Evolutionary conservation across 225 moss, liverwort and hornwort species (phyloP).

Genomic region (Marchantia paleacea): DNA sequence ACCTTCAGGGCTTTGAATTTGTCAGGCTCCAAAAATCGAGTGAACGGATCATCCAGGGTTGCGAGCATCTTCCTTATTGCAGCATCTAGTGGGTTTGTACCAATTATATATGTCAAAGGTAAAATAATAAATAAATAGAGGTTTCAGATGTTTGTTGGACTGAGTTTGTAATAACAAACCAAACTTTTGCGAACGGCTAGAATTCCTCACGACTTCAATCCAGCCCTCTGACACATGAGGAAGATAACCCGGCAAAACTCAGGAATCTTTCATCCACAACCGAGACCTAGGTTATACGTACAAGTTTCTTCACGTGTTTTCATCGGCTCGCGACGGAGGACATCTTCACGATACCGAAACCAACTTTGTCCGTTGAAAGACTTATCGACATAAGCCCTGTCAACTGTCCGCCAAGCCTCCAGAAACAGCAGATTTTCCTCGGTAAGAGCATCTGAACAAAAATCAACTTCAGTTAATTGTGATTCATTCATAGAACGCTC

Average conservation of each 20-base stretch:
- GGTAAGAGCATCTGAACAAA: conserved; percentile 70
- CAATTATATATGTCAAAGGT: conserved; percentile 6
- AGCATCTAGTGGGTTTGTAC: conserved; percentile 60
- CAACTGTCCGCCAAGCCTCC: conserved; percentile 97
- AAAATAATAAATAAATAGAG: not conserved
- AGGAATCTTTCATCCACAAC: no score
- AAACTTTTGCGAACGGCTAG: no score
- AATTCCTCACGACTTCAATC: no score
- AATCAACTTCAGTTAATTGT: not conserved
- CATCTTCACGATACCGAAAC: conserved; percentile 94
- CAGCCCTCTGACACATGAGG: no score
- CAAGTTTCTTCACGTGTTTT: conserved; percentile 84
- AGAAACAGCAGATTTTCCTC: conserved; percentile 92
- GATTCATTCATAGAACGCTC: not conserved
- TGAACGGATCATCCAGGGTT: conserved; percentile 97
- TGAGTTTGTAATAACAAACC: no score
- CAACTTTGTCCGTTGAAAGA: conserved; percentile 99
- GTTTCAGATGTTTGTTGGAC: no score
- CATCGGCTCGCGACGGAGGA: conserved; percentile 81
- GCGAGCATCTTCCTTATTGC: conserved; percentile 96
- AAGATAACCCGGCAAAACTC: no score
- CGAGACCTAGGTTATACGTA: conserved; percentile 35
- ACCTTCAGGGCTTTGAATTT: conserved; percentile 95
- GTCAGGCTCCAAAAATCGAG: conserved; percentile 96
- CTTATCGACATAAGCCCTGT: conserved; percentile 98